Evolutionary conservation across 1,284 basidiomycete genomes (phyloP), one percentile per base, ranked within the genome.

Genomic region (Fomitopsis pinicola): DNA sequence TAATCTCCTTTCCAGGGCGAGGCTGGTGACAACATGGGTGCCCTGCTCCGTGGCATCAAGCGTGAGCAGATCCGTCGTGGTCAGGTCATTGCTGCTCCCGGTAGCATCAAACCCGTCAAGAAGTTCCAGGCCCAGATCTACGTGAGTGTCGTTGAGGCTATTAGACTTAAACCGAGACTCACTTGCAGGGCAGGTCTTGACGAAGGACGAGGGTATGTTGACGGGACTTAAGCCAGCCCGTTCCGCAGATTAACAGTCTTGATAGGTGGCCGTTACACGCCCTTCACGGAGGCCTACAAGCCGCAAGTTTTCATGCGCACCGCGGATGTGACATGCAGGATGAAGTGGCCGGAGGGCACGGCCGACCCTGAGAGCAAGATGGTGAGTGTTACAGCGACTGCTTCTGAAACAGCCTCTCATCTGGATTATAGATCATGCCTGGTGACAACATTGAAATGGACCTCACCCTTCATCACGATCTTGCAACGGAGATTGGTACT

Each of bases 1-100:
- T 58, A 19, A 30, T 3, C 40, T 42, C 15, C 60, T 36, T 46
- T 26, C 48, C 63, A 89, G 87, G 97, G 95, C 66, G 94, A 98
- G 78, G 97, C 97, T 67, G 97, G 97, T 73, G 97, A 99, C 80
- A 99, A 99, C 84, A 98, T 98, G 95, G 97, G 97, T 71, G 94
- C 92, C 62, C 83, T 99, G 54, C 88, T 99, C 59, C 94, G 97
- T 79, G 96, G 97, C 77, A 82, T 98, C 76, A 98, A 98, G 82
- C 91, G 97, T 68, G 97, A 99, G 76, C 95, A 99, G 78, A 80
- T 99, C 73, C 85, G 86, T 68, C 92, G 97, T 71, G 97, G 97
- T 56, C 94, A 97, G 77, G 92, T 99, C 64, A 84, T 99, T 73
- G 86, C 90, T 70, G 84, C 88, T 42, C 95, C 96, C 40, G 94